A percentile compares a stretch with the other conserved stretches of the same genome.
phyloP scores from a whole-genome alignment of 306 rosid genomes.

The Trifolium repens region DNA sequence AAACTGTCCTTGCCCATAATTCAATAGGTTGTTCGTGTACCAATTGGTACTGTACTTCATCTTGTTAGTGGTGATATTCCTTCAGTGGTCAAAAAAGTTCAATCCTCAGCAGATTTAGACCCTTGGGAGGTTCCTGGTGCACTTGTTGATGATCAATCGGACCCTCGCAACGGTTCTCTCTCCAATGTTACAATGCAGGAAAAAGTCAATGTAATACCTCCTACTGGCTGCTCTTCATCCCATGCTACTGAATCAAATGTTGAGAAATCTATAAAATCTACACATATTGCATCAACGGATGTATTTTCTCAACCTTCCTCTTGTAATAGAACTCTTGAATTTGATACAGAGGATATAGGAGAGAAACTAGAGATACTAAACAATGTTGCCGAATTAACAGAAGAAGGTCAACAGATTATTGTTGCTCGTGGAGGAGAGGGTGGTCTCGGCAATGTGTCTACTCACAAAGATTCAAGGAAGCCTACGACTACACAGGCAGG shows the following conservation, averaged over 20 bases:
- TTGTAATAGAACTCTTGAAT: slow-evolving; percentile 33
- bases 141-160: slow-evolving; percentile 57
- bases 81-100: slow-evolving; percentile 44
- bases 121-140: slow-evolving; percentile 92
- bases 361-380: slow-evolving; percentile 54
- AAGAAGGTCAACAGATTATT: slow-evolving; percentile 68
- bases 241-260: slow-evolving; percentile 35
- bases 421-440: slow-evolving; percentile 87
- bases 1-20: slow-evolving; percentile 25
- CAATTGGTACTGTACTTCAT: slow-evolving; percentile 89
- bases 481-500: slow-evolving; percentile 33
- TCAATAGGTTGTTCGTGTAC: slow-evolving; percentile 73
- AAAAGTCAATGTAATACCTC: slow-evolving; percentile 30
- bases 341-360: slow-evolving; percentile 40
- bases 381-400: slow-evolving; percentile 79
- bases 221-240: slow-evolving; percentile 38
- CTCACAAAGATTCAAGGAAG: slow-evolving; percentile 55
- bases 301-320: slow-evolving; percentile 45
- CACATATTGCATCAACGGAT: slow-evolving; percentile 40
- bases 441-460: slow-evolving; percentile 66
- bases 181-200: slow-evolving; percentile 38
- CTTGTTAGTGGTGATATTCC: slow-evolving; percentile 75
- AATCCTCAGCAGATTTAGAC: slow-evolving; percentile 61
- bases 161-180: slow-evolving; percentile 32
- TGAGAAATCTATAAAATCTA: slow-evolving; percentile 38